A percentile compares a stretch with the other conserved stretches of the same genome.
These are phyloP conservation scores for Rosa hybrid DNA, from an alignment of 331 rosid species.

Conservation along the genomic window DNA sequence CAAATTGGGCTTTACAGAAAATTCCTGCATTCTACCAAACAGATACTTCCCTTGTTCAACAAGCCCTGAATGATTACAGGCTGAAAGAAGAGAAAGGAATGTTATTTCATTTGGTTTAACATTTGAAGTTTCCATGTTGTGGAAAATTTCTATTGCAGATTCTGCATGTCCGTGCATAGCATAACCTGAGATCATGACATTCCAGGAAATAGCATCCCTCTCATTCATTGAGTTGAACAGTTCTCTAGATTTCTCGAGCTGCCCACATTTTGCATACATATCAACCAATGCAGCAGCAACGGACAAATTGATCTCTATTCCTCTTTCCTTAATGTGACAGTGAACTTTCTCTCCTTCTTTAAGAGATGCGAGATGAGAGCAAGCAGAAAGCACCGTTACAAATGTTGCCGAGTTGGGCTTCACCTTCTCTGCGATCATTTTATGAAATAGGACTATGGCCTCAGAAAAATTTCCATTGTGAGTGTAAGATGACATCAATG, in stretches of 20 bases:
- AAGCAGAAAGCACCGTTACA: slow-evolving; percentile 58
- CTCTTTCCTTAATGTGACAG: slow-evolving; percentile 41
- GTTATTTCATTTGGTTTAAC: slow-evolving; percentile 62
- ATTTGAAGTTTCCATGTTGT: slow-evolving; percentile 56
- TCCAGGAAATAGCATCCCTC: slow-evolving; percentile 72
- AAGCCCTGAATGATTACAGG: slow-evolving; percentile 71
- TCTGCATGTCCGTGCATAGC: slow-evolving; percentile 66
- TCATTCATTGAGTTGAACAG: slow-evolving; percentile 57
- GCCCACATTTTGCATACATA: slow-evolving; percentile 85
- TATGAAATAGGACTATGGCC: slow-evolving; percentile 50
- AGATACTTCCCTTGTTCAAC: slow-evolving; percentile 66
- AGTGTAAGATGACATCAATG: slow-evolving; percentile 61
- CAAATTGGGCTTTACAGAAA: slow-evolving; percentile 49
- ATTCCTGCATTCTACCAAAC: slow-evolving; percentile 54
- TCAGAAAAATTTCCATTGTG: slow-evolving; percentile 41
- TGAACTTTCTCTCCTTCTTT: slow-evolving; percentile 58
- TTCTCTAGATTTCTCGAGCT: slow-evolving; percentile 54
- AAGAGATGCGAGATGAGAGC: slow-evolving; percentile 67
- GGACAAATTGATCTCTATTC: slow-evolving; percentile 46
- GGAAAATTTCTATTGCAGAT: slow-evolving; percentile 56
- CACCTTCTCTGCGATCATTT: slow-evolving; percentile 49
- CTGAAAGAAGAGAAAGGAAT: slow-evolving; percentile 74
- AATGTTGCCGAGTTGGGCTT: slow-evolving; percentile 56
- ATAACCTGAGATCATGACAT: slow-evolving; percentile 72
- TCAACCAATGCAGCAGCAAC: slow-evolving; percentile 75